Conservation (phyloP, 495 filamentous ascomycete species). For the Oidiodendron maius region DNA sequence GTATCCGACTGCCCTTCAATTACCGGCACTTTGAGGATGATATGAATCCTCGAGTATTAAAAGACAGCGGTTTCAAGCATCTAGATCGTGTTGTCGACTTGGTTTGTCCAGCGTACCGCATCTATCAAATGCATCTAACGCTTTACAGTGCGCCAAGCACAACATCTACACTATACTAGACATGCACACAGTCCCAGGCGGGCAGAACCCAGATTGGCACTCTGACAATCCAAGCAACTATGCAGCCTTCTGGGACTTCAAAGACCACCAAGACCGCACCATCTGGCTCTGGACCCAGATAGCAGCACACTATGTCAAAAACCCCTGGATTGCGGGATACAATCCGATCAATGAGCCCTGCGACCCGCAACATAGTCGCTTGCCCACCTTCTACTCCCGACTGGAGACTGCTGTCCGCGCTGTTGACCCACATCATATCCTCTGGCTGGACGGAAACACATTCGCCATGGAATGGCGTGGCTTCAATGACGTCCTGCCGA, state of each 20-base stretch:
- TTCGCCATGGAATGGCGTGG: slow-evolving; percentile 49
- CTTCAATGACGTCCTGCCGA: slow-evolving; percentile 29
- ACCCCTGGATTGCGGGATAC: slow-evolving; percentile 55
- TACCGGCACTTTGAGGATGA: slow-evolving; percentile 62
- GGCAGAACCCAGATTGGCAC: slow-evolving; percentile 64
- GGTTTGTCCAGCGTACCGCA: slow-evolving; percentile 2
- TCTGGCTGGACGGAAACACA: slow-evolving; percentile 63
- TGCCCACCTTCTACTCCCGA: slow-evolving; percentile 52
- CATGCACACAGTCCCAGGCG: slow-evolving; percentile 58
- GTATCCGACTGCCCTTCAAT: slow-evolving; percentile 59
- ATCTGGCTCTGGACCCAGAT: slow-evolving; percentile 57
- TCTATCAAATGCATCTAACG: not conserved
- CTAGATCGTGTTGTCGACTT: slow-evolving; percentile 54
- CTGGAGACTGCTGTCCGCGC: slow-evolving; percentile 51
- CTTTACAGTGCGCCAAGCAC: slow-evolving; percentile 39
- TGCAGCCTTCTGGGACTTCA: slow-evolving; percentile 61
- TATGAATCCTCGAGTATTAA: slow-evolving; percentile 53
- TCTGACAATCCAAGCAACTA: slow-evolving; percentile 47
- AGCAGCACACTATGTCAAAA: slow-evolving; percentile 47
- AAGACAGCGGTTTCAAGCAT: slow-evolving; percentile 52
- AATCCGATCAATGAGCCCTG: slow-evolving; percentile 63
- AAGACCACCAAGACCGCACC: slow-evolving; percentile 54
- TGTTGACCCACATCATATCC: slow-evolving; percentile 56
- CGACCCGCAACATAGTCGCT: slow-evolving; percentile 48
- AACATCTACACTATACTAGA: slow-evolving; percentile 60